These are phyloP conservation scores for Gaeumannomyces sp. DNA, from an alignment of 2,329 filamentous ascomycete genomes.

Conservation along the genomic window DNA sequence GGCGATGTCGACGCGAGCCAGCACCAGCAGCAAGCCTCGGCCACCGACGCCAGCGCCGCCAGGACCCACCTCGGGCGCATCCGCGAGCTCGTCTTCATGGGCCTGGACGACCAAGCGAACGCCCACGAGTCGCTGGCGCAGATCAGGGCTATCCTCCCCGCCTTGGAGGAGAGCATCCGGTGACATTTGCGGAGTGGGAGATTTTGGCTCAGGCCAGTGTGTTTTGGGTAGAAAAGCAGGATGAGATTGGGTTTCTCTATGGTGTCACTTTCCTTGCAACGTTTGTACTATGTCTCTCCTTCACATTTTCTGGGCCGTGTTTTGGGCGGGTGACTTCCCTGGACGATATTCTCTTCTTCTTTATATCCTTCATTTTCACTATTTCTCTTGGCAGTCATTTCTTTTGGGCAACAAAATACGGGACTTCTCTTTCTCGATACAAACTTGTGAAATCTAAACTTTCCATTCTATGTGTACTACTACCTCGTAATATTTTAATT, in stretches of 20 bases:
- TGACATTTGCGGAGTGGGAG: background rate
- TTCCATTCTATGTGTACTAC: background rate
- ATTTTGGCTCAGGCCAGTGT: too few species aligned
- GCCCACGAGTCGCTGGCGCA: background rate
- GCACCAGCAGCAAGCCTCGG: background rate
- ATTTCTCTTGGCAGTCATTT: background rate
- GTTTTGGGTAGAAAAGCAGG: background rate
- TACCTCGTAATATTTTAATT: background rate
- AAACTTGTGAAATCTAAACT: background rate
- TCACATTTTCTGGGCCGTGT: background rate
- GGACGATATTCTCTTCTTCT: background rate
- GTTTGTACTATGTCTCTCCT: background rate
- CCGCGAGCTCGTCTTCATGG: background rate
- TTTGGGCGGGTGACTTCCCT: background rate
- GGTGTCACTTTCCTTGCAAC: background rate
- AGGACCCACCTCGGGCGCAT: background rate
- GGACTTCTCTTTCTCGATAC: background rate
- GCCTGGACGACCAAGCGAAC: background rate
- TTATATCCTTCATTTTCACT: background rate
- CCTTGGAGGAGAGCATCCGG: background rate
- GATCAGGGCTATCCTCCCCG: background rate
- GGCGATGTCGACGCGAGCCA: background rate
- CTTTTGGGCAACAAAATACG: background rate
- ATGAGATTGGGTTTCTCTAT: background rate
- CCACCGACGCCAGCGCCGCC: too few species aligned